Evolutionary conservation across 2,329 filamentous ascomycete species (phyloP), one percentile per base, ranked within the genome.

Genomic region (Tolypocladium guangdongense): DNA sequence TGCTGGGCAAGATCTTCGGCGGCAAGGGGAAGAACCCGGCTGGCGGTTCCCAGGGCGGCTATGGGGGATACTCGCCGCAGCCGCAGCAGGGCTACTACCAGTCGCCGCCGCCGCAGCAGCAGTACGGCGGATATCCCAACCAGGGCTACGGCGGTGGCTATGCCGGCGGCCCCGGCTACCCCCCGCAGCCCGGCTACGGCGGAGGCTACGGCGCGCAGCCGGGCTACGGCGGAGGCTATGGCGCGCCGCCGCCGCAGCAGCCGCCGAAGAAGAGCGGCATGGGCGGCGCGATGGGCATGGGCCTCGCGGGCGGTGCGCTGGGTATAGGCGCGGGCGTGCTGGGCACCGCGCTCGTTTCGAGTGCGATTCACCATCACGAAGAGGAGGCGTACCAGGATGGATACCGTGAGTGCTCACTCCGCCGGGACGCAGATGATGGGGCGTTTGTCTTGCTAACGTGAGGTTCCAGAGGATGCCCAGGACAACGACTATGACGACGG

Each of bases 261-360:
- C 68, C 72, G 54, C 75, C 72, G 55, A 75, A 74, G 61, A 60
- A 67, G 48, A 68, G 68, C 50, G 71, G 73, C 30, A 58, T 58
- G 56, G 70, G 69, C 46, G 67, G 68, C 37, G 41, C 24, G 14
- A 61, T 66, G 61, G 59, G 59, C 36, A 66, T 92, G 71, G 88
- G 88, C n/a, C 77, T 80, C 55, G 81, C 78, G 1, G 89, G 88
- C 49, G 89, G 84, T 51, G 88, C 88, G 24, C 73, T 95, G 45
- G 90, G 90, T 72, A 68, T 88, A 4, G 90, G 90, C 60, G 90
- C 86, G 58, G 90, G 90, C 68, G 64, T 96, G 65, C 62, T 96
- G 1, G 91, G 90, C 60, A 90, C 90, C 53, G 80, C 82, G 57
- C 57, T 95, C 62, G 69, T 95, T 35, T 84, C 78, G 2, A 76